Conservation (phyloP, 179 eudicot species). For the Nepenthes alata region DNA sequence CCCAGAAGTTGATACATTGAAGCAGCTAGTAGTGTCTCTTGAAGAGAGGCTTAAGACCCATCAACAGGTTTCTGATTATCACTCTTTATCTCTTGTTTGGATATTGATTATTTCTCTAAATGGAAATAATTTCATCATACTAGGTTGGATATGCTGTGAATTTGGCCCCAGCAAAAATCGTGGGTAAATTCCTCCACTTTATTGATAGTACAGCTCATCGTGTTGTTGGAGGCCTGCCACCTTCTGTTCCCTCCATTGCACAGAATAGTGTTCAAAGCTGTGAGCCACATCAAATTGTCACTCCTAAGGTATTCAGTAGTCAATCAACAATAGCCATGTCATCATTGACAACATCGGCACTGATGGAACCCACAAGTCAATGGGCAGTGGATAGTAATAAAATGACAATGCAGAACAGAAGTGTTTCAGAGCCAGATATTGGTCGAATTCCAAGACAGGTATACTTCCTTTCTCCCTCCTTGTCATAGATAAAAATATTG, state of each 20-base stretch:
- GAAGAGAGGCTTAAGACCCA: constrained; percentile 81
- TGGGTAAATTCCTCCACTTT: constrained; percentile 70
- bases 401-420: constrained; percentile 45
- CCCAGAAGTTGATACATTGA: constrained; percentile 54
- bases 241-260: constrained; percentile 49
- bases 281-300: constrained; percentile 37
- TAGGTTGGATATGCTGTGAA: constrained; percentile 82
- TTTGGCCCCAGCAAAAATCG: constrained; percentile 64
- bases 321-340: constrained; percentile 66
- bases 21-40: constrained; percentile 52
- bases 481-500: too few species aligned
- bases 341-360: constrained; percentile 43
- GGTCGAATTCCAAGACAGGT: constrained; percentile 33
- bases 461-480: background rate
- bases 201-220: constrained; percentile 86
- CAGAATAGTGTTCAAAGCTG: constrained; percentile 28
- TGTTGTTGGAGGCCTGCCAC: constrained; percentile 93
- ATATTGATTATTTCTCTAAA: constrained; percentile 3
- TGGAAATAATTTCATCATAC: constrained; percentile 11
- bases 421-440: constrained; percentile 37
- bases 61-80: constrained; percentile 48
- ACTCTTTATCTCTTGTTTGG: background rate
- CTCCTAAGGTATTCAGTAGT: constrained; percentile 47
- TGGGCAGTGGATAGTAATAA: constrained; percentile 45
- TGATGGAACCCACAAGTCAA: constrained; percentile 45